Base-by-base conservation (phyloP, 208 protist genomes). In the Leishmania aethiopica region DNA sequence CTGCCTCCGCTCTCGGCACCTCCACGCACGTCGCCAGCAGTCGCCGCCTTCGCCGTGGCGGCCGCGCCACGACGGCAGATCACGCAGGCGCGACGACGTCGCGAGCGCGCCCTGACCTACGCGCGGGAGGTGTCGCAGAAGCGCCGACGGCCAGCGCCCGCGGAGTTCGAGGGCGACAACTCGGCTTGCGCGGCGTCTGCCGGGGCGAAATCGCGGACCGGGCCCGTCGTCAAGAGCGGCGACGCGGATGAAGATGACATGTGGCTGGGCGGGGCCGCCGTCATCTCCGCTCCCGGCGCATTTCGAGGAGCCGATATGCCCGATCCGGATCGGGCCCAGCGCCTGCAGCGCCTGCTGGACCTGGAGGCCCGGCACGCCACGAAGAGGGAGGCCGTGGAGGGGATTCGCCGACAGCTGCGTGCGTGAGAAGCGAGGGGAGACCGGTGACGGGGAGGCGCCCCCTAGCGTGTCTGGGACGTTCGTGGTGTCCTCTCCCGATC, bases 51-150 rank as follows among this genome's bases (percentile, higher is more conserved):
- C 69, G 67, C 80, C 42, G 83, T 81, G 62, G 82, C 66, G 64
- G 87, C 83, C 74, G 90, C 70, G 62, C 83, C 72, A 69, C 89
- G 73, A 32, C 75, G 87, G 28, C 79, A 90, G 32, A 73, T 84
- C 11, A 28, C 85, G 69, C 82, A 91, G 75, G 93, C 93, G 0
- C 85, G 90, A 19, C 85, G 87, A 64, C 86, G 93, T 22, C 89
- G 93, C 47, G 66, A 84, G 57, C 88, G 90, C 2, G 93, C 93
- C 3, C 62, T 94, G 40, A 85, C 79, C 72, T 96, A 96, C 79
- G 93, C 90, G 17, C 82, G 82, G 0, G 84, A 88, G 35, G 51
- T 89, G 0, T 78, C 84, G 35, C 84, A 88, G 73, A 51, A 81
- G 62, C 67, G 66, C 5, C 75, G 3, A 19, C 40, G 10, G 62